Conservation (phyloP, 345 rosid species). For the Kernera saxatilis region DNA sequence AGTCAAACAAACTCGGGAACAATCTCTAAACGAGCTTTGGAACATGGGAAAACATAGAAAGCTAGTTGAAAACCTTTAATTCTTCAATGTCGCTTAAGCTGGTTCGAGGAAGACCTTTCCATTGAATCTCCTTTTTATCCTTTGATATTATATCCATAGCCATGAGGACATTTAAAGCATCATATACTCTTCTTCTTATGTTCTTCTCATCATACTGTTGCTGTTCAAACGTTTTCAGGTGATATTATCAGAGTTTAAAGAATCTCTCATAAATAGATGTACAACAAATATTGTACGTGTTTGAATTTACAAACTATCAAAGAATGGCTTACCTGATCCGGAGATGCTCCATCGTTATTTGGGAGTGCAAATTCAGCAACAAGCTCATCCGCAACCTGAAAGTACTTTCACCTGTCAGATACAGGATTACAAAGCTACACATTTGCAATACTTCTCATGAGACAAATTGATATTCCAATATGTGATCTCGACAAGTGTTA, state of each 20-base stretch:
- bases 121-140: conserved; percentile 94
- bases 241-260: neutral
- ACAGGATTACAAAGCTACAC: neutral
- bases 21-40: conserved; percentile 7
- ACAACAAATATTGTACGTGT: neutral
- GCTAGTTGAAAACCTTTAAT: conserved; percentile 61
- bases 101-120: conserved; percentile 98
- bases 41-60: neutral
- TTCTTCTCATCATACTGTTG: conserved; percentile 98
- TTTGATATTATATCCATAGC: conserved; percentile 98
- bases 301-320: neutral
- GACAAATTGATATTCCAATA: conserved; percentile 3
- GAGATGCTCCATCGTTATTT: conserved; percentile 52
- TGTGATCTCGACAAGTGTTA: neutral
- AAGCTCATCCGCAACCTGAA: conserved; percentile 99
- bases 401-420: conserved; percentile 36
- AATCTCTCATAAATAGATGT: neutral
- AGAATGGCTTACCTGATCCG: conserved; percentile 74
- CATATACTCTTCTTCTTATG: conserved; percentile 96
- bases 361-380: conserved; percentile 98
- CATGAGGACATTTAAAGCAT: conserved; percentile 98
- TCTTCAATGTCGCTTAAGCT: conserved; percentile 91
- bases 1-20: no score
- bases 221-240: conserved; percentile 35
- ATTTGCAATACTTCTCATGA: conserved; percentile 6